These are phyloP conservation scores for Saprolegnia parasitica DNA, from an alignment of 352 stramenopile genomes.

Conservation along the genomic window DNA sequence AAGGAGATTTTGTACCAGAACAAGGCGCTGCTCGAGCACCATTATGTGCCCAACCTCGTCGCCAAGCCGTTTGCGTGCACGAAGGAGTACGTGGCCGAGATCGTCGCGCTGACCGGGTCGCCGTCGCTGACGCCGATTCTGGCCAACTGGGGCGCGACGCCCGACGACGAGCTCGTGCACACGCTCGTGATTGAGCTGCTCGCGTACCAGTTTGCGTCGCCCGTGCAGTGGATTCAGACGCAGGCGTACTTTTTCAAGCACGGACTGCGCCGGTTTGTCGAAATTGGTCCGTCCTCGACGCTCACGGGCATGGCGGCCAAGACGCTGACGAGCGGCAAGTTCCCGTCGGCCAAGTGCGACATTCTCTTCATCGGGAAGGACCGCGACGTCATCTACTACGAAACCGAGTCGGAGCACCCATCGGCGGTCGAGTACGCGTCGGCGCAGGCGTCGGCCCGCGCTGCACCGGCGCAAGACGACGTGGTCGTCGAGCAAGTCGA, in stretches of 20 bases:
- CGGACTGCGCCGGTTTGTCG: conserved; percentile 64
- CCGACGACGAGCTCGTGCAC: conserved; percentile 62
- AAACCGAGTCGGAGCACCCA: conserved; percentile 54
- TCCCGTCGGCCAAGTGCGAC: conserved; percentile 47
- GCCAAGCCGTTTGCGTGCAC: conserved; percentile 74
- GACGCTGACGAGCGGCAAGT: conserved; percentile 64
- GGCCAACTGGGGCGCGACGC: conserved; percentile 64
- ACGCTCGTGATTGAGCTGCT: conserved; percentile 80
- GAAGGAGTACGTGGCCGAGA: conserved; percentile 67
- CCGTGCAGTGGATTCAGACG: conserved; percentile 88
- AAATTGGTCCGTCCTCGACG: conserved; percentile 77
- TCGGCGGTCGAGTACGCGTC: conserved; percentile 63
- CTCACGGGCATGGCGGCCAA: conserved; percentile 81
- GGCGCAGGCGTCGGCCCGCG: conserved; percentile 25
- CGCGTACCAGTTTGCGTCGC: conserved; percentile 85
- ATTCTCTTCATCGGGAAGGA: conserved; percentile 84
- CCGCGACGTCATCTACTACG: conserved; percentile 72
- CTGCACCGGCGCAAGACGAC: conserved; percentile 22
- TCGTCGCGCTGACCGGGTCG: conserved; percentile 66
- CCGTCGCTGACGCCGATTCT: conserved; percentile 61
- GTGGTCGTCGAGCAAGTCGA: conserved; percentile 24
- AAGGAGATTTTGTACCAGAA: conserved; percentile 59
- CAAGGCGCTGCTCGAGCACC: conserved; percentile 58
- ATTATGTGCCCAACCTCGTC: conserved; percentile 86
- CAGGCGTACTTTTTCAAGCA: conserved; percentile 67